These are phyloP conservation scores for Hypoxylon rubiginosum DNA, from an alignment of 2,329 filamentous ascomycete genomes.

Conservation along the genomic window DNA sequence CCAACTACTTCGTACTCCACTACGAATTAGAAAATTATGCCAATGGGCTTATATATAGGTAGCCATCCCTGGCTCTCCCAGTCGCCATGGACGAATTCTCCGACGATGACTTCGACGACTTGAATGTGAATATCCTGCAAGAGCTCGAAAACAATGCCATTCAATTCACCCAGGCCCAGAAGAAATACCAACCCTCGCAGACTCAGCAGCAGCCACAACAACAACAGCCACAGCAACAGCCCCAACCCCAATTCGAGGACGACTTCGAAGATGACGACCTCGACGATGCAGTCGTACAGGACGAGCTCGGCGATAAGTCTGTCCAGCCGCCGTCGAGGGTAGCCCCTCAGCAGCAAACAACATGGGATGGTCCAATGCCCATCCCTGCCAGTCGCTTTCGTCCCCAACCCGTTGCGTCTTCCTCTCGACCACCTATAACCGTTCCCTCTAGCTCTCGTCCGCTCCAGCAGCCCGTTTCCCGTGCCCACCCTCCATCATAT, in stretches of 20 bases:
- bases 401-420: slow-evolving; percentile 36
- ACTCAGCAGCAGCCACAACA: slow-evolving; percentile 14
- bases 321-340: slow-evolving; percentile 32
- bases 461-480: slow-evolving; percentile 36
- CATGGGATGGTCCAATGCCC: slow-evolving; percentile 44
- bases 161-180: slow-evolving; percentile 68
- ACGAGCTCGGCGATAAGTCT: slow-evolving; percentile 51
- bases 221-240: slow-evolving; percentile 16
- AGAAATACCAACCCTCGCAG: slow-evolving; percentile 45
- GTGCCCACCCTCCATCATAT: slow-evolving; percentile 51
- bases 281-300: slow-evolving; percentile 69
- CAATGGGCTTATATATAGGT: slow-evolving; percentile 45
- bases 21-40: slow-evolving; percentile 17
- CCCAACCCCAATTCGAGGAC: slow-evolving; percentile 52
- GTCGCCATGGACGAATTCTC: slow-evolving; percentile 69
- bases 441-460: slow-evolving; percentile 29
- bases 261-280: slow-evolving; percentile 69
- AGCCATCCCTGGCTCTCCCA: slow-evolving; percentile 50
- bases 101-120: slow-evolving; percentile 73
- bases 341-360: slow-evolving; percentile 36
- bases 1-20: neutral
- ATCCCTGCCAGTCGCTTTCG: slow-evolving; percentile 45
- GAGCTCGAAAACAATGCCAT: slow-evolving; percentile 76
- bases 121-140: slow-evolving; percentile 69
- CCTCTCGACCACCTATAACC: slow-evolving; percentile 23